Percentiles rank a stretch among this genome's conserved stretches.
Conservation (phyloP, 257 asterid species). For the Verbena officinalis region DNA sequence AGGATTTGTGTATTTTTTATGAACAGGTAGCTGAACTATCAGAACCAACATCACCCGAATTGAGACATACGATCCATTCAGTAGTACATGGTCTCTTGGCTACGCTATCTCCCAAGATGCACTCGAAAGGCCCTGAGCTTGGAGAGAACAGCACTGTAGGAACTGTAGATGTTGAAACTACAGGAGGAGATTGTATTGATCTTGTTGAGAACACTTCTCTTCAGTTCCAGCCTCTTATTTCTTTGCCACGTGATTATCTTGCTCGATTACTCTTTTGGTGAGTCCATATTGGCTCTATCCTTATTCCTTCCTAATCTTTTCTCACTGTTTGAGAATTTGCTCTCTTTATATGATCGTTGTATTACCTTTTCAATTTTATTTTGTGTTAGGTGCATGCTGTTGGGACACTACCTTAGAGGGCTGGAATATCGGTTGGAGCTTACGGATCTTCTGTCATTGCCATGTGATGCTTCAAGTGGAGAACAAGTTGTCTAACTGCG, state of each 20-base stretch:
- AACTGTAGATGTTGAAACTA: slow-evolving; percentile 42
- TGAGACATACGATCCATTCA: slow-evolving; percentile 76
- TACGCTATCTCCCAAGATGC: slow-evolving; percentile 96
- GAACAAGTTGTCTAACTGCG: slow-evolving; percentile 35
- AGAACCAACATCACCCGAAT: slow-evolving; percentile 77
- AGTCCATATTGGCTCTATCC: slow-evolving; percentile 20
- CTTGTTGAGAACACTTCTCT: slow-evolving; percentile 85
- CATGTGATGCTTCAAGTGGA: slow-evolving; percentile 37
- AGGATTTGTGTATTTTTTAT: slow-evolving; percentile 16
- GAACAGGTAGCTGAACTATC: slow-evolving; percentile 91
- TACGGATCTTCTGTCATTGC: slow-evolving; percentile 63
- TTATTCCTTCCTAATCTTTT: neutral
- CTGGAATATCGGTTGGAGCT: slow-evolving; percentile 86
- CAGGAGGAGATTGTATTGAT: slow-evolving; percentile 77
- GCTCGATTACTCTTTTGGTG: slow-evolving; percentile 92
- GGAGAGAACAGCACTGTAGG: slow-evolving; percentile 50
- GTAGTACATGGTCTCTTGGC: slow-evolving; percentile 96
- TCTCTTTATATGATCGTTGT: no score
- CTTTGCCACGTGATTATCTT: slow-evolving; percentile 85
- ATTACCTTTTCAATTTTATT: neutral
- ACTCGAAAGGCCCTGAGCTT: slow-evolving; percentile 69
- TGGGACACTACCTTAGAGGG: slow-evolving; percentile 94
- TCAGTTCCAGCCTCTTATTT: slow-evolving; percentile 83
- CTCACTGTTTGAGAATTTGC: no score
- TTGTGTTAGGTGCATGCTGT: slow-evolving; percentile 79